Base-by-base conservation (phyloP, 2,329 filamentous ascomycete species). In the Ophiostoma sp. region DNA sequence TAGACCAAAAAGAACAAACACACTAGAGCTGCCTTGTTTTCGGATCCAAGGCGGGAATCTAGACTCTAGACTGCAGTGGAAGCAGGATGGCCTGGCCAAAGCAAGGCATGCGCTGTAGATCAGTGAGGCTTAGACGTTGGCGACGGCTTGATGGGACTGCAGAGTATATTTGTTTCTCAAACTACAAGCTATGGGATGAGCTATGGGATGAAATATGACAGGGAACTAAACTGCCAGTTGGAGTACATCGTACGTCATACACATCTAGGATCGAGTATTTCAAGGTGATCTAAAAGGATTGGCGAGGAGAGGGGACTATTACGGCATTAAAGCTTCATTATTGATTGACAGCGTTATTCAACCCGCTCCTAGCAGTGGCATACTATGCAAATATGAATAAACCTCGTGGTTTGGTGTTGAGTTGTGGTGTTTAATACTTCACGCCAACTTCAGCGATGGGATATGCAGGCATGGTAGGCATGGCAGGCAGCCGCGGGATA, bases 111-210 rank as follows among this genome's bases (percentile, higher is more conserved):
- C 20, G 35, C 7, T 8, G 62, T 39, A 39, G 62, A 65, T 65
- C 62, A 65, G 62, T 39, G 62, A 65, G 62, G 62, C 62, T 65
- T 65, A 65, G 62, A 65, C 62, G 62, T 39, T 7, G 33, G 62
- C 62, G 11, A 23, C 15, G 17, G 44, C 44, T 48, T 48, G 44
- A n/a, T 48, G 44, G 36, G 48, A 23, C 44, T 52, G 27, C 27
- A 31, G 27, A 31, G 27, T 3, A 31, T 31, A 15, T 13, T 41
- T 13, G 13, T 1, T 1, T 41, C 39, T 41, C 3, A 13, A 41
- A 8, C 27, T 31, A 39, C 10, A 39, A 39, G 11, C 8, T 48
- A 48, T 27, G 52, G n/a, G n/a, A 57, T 27, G 20, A 23, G n/a
- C 48, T 15, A 54, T 23, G 48, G 7, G 48, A 54, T 54, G 15